Evolutionary conservation across 805 yeast species (phyloP).

Genomic region (Metschnikowia hibisci): DNA sequence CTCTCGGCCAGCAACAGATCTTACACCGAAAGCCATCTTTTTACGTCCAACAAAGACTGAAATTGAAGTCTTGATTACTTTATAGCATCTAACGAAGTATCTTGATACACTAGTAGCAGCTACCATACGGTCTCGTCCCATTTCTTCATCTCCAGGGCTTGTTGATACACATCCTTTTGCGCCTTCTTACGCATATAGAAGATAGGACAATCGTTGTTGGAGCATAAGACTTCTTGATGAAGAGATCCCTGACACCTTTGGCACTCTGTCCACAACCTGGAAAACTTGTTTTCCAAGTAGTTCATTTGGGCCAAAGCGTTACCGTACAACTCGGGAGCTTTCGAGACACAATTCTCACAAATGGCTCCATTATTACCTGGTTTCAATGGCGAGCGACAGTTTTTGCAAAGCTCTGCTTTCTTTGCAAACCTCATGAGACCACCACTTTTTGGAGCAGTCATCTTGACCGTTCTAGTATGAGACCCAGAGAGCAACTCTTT

Average conservation of each 20-base stretch:
- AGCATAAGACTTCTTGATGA: constrained; percentile 93
- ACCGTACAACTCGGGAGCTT: constrained; percentile 68
- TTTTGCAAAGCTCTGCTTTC: constrained; percentile 82
- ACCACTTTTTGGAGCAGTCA: constrained; percentile 73
- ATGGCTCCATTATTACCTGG: constrained; percentile 61
- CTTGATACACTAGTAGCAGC: not conserved
- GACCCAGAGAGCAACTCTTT: constrained; percentile 76
- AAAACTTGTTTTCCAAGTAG: constrained; percentile 73
- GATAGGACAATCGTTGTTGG: constrained; percentile 95
- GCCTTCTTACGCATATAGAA: constrained; percentile 93
- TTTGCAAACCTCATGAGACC: constrained; percentile 90
- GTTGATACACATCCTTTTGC: constrained; percentile 64
- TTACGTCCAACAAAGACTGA: constrained; percentile 9
- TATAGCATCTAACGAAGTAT: not conserved
- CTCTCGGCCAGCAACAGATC: constrained; percentile 29
- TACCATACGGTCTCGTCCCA: constrained; percentile 64
- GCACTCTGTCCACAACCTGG: constrained; percentile 95
- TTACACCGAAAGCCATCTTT: constrained; percentile 31
- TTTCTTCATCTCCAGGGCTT: constrained; percentile 54
- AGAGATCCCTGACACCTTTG: constrained; percentile 95
- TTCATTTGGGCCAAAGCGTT: constrained; percentile 76
- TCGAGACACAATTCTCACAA: constrained; percentile 76
- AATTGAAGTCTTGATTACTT: not conserved
- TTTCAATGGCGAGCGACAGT: constrained; percentile 78
- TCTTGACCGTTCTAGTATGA: constrained; percentile 74